Conservation (phyloP, 176 grass and related monocot genomes). For the Typha latifolia region DNA sequence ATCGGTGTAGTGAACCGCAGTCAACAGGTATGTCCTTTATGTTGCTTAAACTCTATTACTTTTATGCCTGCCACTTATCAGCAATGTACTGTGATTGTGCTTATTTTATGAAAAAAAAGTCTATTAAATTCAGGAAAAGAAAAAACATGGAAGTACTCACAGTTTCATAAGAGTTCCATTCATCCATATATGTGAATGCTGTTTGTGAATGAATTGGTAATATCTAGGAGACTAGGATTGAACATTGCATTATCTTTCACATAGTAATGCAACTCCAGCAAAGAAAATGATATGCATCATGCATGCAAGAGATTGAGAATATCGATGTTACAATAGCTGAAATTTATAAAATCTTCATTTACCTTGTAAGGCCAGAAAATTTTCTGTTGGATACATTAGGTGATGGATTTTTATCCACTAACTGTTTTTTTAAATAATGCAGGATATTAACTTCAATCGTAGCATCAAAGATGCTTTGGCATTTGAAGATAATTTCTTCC, state of each 20-base stretch:
- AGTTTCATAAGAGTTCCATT: no score
- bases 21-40: conserved; percentile 51
- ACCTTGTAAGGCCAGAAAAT: no score
- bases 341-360: no score
- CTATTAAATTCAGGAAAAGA: no score
- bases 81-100: background rate
- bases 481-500: conserved; percentile 88
- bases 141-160: no score
- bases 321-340: background rate
- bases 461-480: conserved; percentile 91
- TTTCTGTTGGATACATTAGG: no score
- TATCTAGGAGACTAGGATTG: no score
- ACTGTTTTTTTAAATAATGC: conserved; percentile 21
- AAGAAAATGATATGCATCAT: background rate
- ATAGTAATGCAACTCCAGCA: no score
- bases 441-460: conserved; percentile 83
- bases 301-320: background rate
- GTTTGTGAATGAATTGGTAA: no score
- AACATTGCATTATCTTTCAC: no score
- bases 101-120: background rate
- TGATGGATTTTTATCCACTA: background rate
- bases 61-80: background rate
- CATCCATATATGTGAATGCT: no score
- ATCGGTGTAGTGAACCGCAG: conserved; percentile 87
- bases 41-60: background rate